Conservation (phyloP, 345 rosid species). For the Linum usitatissimum region DNA sequence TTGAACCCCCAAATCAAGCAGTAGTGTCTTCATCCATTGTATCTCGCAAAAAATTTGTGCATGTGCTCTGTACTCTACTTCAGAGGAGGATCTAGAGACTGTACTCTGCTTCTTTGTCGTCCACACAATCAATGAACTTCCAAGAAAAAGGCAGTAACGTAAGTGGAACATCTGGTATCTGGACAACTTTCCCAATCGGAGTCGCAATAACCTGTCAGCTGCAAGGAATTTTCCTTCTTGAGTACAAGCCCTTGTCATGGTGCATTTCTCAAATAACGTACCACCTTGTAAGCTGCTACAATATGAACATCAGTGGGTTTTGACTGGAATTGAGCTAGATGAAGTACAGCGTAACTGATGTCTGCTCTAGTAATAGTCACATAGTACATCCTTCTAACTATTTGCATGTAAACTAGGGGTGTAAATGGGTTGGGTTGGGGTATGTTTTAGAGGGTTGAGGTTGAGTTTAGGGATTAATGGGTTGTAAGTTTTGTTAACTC, state of each 20-base stretch:
- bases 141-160: neutral
- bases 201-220: neutral
- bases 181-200: neutral
- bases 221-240: too few relatives aligned
- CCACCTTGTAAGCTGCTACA: too few relatives aligned
- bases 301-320: too few relatives aligned
- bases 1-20: too few relatives aligned
- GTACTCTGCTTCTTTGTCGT: neutral
- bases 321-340: neutral
- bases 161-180: neutral
- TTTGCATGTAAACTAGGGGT: neutral
- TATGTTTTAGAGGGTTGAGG: too few relatives aligned
- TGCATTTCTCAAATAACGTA: too few relatives aligned
- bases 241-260: neutral
- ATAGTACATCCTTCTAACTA: neutral
- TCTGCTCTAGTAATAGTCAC: neutral
- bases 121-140: neutral
- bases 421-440: too few relatives aligned
- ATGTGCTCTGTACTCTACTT: neutral
- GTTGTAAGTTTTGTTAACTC: too few relatives aligned
- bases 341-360: neutral
- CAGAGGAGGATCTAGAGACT: neutral
- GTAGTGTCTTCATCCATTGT: too few relatives aligned
- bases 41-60: neutral
- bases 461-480: too few relatives aligned